Percentiles rank a stretch among this genome's conserved stretches.
Evolutionary conservation across 768 basidiomycete genomes (phyloP).

Genomic region (Boletus speciosus): DNA sequence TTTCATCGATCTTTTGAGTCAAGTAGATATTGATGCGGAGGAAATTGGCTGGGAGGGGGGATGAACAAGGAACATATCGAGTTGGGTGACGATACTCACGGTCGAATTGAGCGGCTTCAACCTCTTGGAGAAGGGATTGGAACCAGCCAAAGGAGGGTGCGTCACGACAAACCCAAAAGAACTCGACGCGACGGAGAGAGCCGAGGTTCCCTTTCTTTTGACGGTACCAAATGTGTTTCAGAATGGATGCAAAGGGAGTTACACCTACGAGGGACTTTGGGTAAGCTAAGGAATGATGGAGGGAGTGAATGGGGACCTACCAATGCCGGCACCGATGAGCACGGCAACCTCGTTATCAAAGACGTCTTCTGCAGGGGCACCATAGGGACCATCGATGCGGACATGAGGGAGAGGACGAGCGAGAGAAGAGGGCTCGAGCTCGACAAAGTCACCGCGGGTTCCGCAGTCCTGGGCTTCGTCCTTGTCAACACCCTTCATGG

Average conservation of each 20-base stretch:
- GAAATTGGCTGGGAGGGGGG: slow-evolving; percentile 68
- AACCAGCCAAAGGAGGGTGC: slow-evolving; percentile 99
- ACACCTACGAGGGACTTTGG: slow-evolving; percentile 50
- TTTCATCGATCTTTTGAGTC: slow-evolving; percentile 79
- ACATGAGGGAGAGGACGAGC: slow-evolving; percentile 60
- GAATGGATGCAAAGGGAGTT: slow-evolving; percentile 90
- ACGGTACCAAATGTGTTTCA: slow-evolving; percentile 95
- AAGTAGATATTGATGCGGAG: slow-evolving; percentile 89
- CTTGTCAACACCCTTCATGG: slow-evolving; percentile 74
- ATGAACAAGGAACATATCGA: slow-evolving; percentile 7
- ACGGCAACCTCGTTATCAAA: slow-evolving; percentile 84
- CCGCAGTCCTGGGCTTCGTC: slow-evolving; percentile 40
- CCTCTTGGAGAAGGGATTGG: slow-evolving; percentile 81
- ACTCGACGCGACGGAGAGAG: slow-evolving; percentile 83
- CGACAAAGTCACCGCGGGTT: slow-evolving; percentile 76
- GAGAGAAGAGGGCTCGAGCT: slow-evolving; percentile 56
- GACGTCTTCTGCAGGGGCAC: slow-evolving; percentile 90
- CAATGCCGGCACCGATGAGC: slow-evolving; percentile 93
- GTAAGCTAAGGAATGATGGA: not conserved
- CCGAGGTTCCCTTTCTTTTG: slow-evolving; percentile 77
- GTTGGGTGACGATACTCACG: slow-evolving; percentile 48
- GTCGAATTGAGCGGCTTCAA: slow-evolving; percentile 86
- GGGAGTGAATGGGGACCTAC: slow-evolving; percentile 36
- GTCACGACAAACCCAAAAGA: slow-evolving; percentile 92
- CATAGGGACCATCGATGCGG: slow-evolving; percentile 88